A percentile compares a stretch with the other conserved stretches of the same genome.
These are phyloP conservation scores for Solanum gandarillasii DNA, from an alignment of 257 asterid species.

Conservation along the genomic window DNA sequence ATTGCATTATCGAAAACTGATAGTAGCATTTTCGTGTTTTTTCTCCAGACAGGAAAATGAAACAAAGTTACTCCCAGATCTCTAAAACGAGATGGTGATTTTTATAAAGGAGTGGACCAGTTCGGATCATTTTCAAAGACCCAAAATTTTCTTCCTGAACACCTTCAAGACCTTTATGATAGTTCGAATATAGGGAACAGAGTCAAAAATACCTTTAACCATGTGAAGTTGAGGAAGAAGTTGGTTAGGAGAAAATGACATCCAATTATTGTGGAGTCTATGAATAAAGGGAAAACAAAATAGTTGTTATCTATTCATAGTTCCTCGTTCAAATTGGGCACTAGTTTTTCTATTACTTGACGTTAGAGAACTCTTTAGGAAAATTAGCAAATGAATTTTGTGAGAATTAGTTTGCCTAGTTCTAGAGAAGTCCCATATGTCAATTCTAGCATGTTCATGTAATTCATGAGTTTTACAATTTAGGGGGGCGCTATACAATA, in stretches of 20 bases:
- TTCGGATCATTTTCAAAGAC: conserved; percentile 1
- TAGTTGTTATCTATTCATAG: background rate
- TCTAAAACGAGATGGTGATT: conserved; percentile 3
- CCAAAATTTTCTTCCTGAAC: background rate
- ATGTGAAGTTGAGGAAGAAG: no score
- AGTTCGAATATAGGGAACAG: background rate
- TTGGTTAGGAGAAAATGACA: background rate
- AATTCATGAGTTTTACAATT: background rate
- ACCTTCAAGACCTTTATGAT: background rate
- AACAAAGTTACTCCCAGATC: conserved; percentile 1
- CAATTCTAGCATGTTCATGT: background rate
- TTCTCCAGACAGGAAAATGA: conserved; percentile 4
- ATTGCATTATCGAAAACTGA: background rate
- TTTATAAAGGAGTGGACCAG: background rate
- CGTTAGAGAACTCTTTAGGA: background rate
- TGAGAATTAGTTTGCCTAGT: background rate
- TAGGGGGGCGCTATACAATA: background rate
- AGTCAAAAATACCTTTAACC: no score
- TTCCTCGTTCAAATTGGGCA: background rate
- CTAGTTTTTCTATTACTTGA: background rate
- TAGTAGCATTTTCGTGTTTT: conserved; percentile 1
- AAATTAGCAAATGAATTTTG: background rate
- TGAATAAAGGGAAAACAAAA: background rate
- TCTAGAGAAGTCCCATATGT: background rate
- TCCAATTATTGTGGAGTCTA: background rate